Conservation (phyloP, 176 grass and related monocot genomes). For the Oryza glaberrima region DNA sequence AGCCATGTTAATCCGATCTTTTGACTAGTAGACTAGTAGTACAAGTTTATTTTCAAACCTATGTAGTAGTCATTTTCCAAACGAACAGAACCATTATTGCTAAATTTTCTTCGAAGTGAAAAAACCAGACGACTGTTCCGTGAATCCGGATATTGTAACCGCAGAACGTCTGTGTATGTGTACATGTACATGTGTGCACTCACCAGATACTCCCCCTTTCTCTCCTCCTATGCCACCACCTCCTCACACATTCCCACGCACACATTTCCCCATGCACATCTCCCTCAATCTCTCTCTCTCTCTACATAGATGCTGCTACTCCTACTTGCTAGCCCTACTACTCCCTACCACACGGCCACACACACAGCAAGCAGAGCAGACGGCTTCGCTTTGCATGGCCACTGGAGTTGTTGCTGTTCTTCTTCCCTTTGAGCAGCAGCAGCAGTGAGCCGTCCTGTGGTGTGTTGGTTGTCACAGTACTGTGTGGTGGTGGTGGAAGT, state of each 20-base stretch:
- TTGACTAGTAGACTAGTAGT: too few relatives aligned
- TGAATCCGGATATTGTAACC: too few relatives aligned
- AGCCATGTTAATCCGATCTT: too few relatives aligned
- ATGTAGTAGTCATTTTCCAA: too few relatives aligned
- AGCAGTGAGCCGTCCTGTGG: neutral
- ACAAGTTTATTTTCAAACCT: too few relatives aligned
- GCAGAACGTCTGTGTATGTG: neutral
- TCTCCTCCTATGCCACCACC: neutral
- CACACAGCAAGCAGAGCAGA: neutral
- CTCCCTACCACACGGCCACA: neutral
- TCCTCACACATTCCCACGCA: constrained; percentile 74
- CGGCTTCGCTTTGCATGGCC: neutral
- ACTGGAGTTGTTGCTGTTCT: neutral
- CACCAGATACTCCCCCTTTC: constrained; percentile 33
- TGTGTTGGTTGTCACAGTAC: neutral
- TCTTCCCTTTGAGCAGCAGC: neutral
- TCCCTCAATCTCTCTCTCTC: neutral
- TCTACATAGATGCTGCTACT: constrained; percentile 35
- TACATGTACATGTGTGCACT: neutral
- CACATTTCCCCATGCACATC: constrained; percentile 52
- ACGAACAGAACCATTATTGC: too few relatives aligned
- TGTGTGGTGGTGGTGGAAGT: neutral
- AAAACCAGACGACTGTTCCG: too few relatives aligned
- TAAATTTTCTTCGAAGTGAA: too few relatives aligned
- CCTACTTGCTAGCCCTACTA: neutral